These are phyloP conservation scores for Umbellularia californica DNA, from an alignment of 164 flowering plant species.

Conservation along the genomic window DNA sequence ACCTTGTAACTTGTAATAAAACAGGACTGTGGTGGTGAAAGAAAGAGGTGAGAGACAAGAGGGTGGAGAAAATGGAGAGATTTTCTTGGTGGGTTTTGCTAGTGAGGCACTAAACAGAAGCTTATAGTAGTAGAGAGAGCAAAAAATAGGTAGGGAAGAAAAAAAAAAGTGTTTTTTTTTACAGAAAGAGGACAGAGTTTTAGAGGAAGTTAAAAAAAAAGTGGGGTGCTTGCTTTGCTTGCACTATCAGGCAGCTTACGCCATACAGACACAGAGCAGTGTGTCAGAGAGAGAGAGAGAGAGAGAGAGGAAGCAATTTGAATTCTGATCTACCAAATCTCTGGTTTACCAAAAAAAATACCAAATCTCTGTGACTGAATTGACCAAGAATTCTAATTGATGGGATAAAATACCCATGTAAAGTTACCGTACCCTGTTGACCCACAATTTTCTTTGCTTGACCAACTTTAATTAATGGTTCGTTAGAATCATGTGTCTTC, in stretches of 20 bases:
- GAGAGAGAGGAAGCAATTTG: background rate
- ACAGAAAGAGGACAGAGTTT: constrained; percentile 23
- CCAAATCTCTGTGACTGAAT: too few species aligned
- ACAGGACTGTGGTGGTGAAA: background rate
- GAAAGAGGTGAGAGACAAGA: constrained; percentile 5
- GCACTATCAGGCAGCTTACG: constrained; percentile 88
- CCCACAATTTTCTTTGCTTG: too few species aligned
- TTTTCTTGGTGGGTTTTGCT: constrained; percentile 33
- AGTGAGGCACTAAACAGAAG: constrained; percentile 44
- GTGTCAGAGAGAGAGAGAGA: constrained; percentile 49
- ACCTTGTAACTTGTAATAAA: background rate
- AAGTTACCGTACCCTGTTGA: too few species aligned
- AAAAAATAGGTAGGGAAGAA: constrained; percentile 18
- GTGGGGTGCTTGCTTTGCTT: constrained; percentile 79
- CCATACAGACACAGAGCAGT: constrained; percentile 48
- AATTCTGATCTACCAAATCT: too few species aligned
- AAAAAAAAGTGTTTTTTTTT: constrained; percentile 25
- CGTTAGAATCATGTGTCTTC: too few species aligned
- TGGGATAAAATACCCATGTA: too few species aligned
- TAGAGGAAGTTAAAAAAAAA: constrained; percentile 26
- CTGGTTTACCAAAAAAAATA: too few species aligned
- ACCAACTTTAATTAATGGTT: too few species aligned
- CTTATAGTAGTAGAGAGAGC: constrained; percentile 32
- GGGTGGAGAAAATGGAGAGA: constrained; percentile 11
- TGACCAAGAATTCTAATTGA: too few species aligned